Percentiles rank a stretch among this genome's conserved stretches.
Evolutionary conservation across 2,329 filamentous ascomycete species (phyloP).

Genomic region (Arachnomyces sp.): DNA sequence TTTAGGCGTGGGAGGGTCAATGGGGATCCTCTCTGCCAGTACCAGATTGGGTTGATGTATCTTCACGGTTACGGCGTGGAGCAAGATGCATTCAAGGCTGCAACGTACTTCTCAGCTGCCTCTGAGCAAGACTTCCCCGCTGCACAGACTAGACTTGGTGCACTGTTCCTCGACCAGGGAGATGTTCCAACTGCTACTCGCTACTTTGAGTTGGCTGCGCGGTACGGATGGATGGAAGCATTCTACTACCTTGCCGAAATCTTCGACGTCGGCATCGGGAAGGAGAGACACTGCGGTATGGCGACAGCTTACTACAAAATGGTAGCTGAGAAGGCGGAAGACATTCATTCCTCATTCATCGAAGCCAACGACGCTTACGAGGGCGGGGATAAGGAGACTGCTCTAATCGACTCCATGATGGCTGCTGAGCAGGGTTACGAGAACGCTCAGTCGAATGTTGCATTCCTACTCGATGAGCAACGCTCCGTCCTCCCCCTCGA

Average conservation of each 20-base stretch:
- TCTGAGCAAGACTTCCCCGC: conserved; percentile 74
- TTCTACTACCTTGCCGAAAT: conserved; percentile 90
- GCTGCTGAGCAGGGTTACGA: conserved; percentile 91
- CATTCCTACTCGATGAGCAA: conserved; percentile 70
- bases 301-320: conserved; percentile 77
- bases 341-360: conserved; percentile 65
- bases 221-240: conserved; percentile 77
- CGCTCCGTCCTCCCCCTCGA: conserved; percentile 54
- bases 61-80: conserved; percentile 66
- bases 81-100: conserved; percentile 62
- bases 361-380: conserved; percentile 80
- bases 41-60: conserved; percentile 75
- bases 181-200: conserved; percentile 70
- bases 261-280: conserved; percentile 68
- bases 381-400: conserved; percentile 67
- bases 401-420: conserved; percentile 73
- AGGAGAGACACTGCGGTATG: conserved; percentile 67
- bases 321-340: conserved; percentile 65
- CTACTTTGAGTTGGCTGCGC: conserved; percentile 79
- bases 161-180: conserved; percentile 79
- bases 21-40: conserved; percentile 75
- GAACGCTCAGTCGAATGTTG: conserved; percentile 79
- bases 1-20: conserved; percentile 69
- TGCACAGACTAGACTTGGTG: conserved; percentile 73
- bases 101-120: conserved; percentile 66